Base-by-base conservation (phyloP, 129 eudicot genomes). In the Saposhnikovia divaricata region DNA sequence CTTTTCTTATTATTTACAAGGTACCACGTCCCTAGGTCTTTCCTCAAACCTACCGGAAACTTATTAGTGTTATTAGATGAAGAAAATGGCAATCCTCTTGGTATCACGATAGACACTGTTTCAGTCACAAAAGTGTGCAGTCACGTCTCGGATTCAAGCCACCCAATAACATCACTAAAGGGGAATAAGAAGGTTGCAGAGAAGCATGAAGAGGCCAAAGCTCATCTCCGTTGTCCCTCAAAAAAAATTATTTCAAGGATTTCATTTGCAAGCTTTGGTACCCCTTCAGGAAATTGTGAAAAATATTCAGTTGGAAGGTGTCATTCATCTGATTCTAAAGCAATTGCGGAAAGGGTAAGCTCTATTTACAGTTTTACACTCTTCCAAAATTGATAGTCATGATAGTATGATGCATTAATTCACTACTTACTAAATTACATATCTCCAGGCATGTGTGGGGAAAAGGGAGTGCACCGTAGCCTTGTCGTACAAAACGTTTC, bases 21-120 rank as follows among this genome's bases (percentile, higher is more conserved):
- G 98, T 91, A 93, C 84, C 83, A 93, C 72, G 79, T 91, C 59
- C 97, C 98, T 11, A 77, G 97, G 75, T 91, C 96, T 8, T 93
- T 89, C 83, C 90, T 93, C 31, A 88, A 81, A 78, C 89, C 89
- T 42, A 81, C 75, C 23, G 88, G 85, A 53, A 93, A 93, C 84
- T 74, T 83, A 23, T 73, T 93, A 46, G 97, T 93, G 40, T 69
- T 93, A 79, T 82, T 93, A 10, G 98, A 93, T 69, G 98, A 93
- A 81, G 97, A 91, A 87, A 61, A 75, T 6, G 90, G 87, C n/a
- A 82, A 89, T 78, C 96, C 96, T 47, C 87, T 87, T 23, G 76
- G 57, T 48, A 87, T 93, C 74, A 69, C 96, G 16, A 68, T 93
- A 76, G 98, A 88, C 82, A 81, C 85, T 40, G 77, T 93, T 78